Percentiles rank a stretch among this genome's conserved stretches.
Conservation (phyloP, 2,329 filamentous ascomycete species). For the Aspergillus sp. region DNA sequence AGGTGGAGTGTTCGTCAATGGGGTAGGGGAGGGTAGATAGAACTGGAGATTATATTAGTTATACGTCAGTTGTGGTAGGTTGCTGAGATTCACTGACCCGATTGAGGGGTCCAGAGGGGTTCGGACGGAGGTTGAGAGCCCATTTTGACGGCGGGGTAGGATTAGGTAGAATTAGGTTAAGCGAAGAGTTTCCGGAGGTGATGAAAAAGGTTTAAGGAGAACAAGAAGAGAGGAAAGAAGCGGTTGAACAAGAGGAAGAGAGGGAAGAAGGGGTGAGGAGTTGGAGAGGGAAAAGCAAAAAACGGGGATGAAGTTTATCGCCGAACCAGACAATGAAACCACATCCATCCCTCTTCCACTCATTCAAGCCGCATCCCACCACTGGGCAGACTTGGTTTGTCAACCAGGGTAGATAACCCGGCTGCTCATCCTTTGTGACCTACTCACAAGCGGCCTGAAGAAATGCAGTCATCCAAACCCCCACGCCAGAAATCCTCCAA, state of each 20-base stretch:
- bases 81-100: conserved; percentile 31
- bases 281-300: conserved; percentile 8
- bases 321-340: conserved; percentile 17
- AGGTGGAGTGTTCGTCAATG: conserved; percentile 65
- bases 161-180: not conserved
- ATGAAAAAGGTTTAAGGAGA: conserved; percentile 5
- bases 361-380: not conserved
- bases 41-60: conserved; percentile 49
- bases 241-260: conserved; percentile 7
- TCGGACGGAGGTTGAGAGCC: conserved; percentile 33
- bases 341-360: conserved; percentile 7
- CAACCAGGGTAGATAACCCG: not conserved
- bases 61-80: not conserved
- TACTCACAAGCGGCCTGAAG: conserved; percentile 3
- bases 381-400: not conserved
- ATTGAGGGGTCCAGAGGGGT: conserved; percentile 40
- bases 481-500: conserved; percentile 37
- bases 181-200: not conserved
- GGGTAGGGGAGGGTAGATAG: conserved; percentile 67
- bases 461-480: conserved; percentile 30
- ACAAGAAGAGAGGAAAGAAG: not conserved
- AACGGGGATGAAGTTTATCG: conserved; percentile 7
- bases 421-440: not conserved
- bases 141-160: conserved; percentile 26
- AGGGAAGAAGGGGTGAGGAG: conserved; percentile 9